Evolutionary conservation across 1,139 yeast genomes (phyloP), one percentile per base, ranked within the genome.

Genomic region (Geotrichum citri-aurantii): DNA sequence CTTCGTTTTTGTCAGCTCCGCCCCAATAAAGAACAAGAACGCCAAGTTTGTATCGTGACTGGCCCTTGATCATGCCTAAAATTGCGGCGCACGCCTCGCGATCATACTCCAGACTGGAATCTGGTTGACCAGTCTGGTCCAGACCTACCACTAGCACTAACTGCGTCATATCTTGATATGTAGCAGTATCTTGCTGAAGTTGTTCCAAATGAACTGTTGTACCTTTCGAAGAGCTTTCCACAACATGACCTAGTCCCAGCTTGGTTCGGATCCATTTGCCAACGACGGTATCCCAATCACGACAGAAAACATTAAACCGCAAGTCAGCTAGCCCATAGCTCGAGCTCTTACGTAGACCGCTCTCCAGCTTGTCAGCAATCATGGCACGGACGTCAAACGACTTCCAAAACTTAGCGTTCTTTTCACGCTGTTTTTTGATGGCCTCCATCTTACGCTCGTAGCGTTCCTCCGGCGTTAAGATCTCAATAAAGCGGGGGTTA

Each of bases 211-310:
- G 53, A 14, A 63, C 52, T 50, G 47, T 48, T 50, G 50, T 57
- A 49, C 50, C 51, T 17, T 52, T 58, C 52, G 37, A 63, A 46
- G 11, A n/a, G 27, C 33, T 48, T 47, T 6, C 50, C 26, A 48
- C 58, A 50, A 56, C 58, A 14, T 56, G 46, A 2, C 61, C 64
- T 37, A 61, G 61, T 27, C 69, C 57, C 5, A 72, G 60, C 55
- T 72, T 72, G 48, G 62, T 52, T 4, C 69, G 64, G 3, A 70
- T 49, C 75, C 75, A 72, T 12, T 61, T 57, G 1, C 73, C 74
- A 12, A 65, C 63, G 8, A 68, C 59, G 2, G 64, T 55, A 2
- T 64, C 64, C 74, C 74, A 72, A 55, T 71, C 68, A 10, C 65
- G 61, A 47, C 68, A 61, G 57, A 66, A 69, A 12, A 54, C 49